Percentiles rank a stretch among this genome's conserved stretches.
These are phyloP conservation scores for Carpinus fangiana DNA, from an alignment of 306 rosid species.

Conservation along the genomic window DNA sequence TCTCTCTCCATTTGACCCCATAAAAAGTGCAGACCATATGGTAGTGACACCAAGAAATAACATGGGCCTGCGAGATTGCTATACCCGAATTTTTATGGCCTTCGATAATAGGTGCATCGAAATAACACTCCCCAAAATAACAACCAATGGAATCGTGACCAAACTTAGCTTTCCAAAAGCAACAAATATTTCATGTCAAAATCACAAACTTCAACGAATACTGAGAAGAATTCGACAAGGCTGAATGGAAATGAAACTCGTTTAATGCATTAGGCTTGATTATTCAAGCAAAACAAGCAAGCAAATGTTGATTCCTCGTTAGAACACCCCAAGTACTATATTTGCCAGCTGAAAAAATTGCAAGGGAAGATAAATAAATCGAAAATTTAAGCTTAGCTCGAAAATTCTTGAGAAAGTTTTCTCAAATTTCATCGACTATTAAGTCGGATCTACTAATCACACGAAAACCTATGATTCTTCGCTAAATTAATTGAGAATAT, in stretches of 20 bases:
- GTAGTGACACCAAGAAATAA: not conserved
- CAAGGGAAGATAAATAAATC: not conserved
- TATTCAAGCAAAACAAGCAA: not conserved
- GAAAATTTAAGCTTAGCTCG: not conserved
- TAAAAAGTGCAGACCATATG: not conserved
- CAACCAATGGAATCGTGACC: not conserved
- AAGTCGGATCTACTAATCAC: constrained; percentile 10
- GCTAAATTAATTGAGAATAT: not conserved
- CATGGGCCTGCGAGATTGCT: not conserved
- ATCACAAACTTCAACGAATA: not conserved
- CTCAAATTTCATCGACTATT: not conserved
- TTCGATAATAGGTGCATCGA: not conserved
- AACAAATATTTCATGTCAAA: not conserved
- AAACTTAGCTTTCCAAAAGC: not conserved
- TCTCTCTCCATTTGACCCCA: too few relatives aligned
- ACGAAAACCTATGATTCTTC: not conserved
- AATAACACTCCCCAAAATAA: not conserved
- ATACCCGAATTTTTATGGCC: not conserved
- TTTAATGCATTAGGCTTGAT: not conserved
- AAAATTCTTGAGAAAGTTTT: not conserved
- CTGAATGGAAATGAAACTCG: not conserved
- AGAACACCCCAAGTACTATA: not conserved
- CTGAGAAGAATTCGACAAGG: not conserved
- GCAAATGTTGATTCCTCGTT: not conserved
- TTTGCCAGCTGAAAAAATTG: not conserved